phyloP scores from a whole-genome alignment of 2,329 filamentous ascomycete species.

The Thermoascus crustaceus region DNA sequence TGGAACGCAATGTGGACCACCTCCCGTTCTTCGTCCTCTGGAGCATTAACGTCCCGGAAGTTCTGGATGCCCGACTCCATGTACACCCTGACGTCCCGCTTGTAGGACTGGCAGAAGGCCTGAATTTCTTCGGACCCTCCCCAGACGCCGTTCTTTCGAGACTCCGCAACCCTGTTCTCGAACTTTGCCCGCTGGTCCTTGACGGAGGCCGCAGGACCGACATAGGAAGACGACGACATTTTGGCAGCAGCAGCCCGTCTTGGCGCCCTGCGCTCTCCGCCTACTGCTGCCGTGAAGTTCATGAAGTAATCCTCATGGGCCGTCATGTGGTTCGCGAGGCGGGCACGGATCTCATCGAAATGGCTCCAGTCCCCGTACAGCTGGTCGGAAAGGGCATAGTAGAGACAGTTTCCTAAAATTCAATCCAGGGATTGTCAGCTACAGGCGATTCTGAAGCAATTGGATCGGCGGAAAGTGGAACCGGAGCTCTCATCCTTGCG shows the following conservation, averaged over 20 bases:
- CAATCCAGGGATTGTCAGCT: not conserved
- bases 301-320: slow-evolving; percentile 55
- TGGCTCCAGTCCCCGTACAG: slow-evolving; percentile 53
- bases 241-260: slow-evolving; percentile 40
- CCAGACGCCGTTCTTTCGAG: slow-evolving; percentile 54
- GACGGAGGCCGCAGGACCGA: slow-evolving; percentile 43
- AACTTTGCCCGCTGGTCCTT: slow-evolving; percentile 52
- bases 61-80: slow-evolving; percentile 30
- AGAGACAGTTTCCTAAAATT: slow-evolving; percentile 57
- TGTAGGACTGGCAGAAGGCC: slow-evolving; percentile 56
- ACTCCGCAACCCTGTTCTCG: slow-evolving; percentile 49
- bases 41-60: slow-evolving; percentile 40
- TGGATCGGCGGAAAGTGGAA: not conserved
- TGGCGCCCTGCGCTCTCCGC: slow-evolving; percentile 50
- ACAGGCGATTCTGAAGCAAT: not conserved
- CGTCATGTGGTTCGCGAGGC: slow-evolving; percentile 55
- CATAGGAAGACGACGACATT: slow-evolving; percentile 38
- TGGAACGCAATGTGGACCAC: slow-evolving; percentile 55
- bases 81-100: slow-evolving; percentile 57
- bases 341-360: slow-evolving; percentile 50
- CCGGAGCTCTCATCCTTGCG: not conserved
- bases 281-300: slow-evolving; percentile 51
- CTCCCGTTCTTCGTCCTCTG: slow-evolving; percentile 24
- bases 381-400: slow-evolving; percentile 61
- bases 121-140: slow-evolving; percentile 61